Conservation (phyloP, 225 moss, liverwort and hornwort species). For the Polytrichum commune region DNA sequence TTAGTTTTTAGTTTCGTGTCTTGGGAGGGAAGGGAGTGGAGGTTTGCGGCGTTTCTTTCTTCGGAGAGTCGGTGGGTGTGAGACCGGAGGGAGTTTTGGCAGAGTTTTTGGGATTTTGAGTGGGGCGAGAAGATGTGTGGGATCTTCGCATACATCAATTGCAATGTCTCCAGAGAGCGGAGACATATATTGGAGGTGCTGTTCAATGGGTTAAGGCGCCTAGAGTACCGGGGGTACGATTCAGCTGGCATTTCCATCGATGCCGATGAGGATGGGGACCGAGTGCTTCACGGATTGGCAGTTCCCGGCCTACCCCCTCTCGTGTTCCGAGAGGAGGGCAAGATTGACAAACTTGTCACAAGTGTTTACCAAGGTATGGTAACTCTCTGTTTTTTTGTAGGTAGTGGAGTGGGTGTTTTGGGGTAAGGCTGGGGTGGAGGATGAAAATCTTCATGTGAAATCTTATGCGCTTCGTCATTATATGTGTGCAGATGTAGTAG, state of each 20-base stretch:
- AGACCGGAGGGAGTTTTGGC: constrained; percentile 2
- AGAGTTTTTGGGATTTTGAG: background rate
- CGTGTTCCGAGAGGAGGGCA: constrained; percentile 94
- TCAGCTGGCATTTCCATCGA: constrained; percentile 93
- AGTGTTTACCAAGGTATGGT: constrained; percentile 85
- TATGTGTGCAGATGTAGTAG: too few species aligned
- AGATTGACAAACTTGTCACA: constrained; percentile 96
- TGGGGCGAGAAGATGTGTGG: constrained; percentile 69
- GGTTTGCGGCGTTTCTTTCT: background rate
- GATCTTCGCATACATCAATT: constrained; percentile 91
- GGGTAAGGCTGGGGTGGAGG: too few species aligned
- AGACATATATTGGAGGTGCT: constrained; percentile 91
- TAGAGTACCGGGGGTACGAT: constrained; percentile 97
- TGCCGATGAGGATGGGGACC: constrained; percentile 37
- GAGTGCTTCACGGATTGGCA: constrained; percentile 49
- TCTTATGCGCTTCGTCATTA: too few species aligned
- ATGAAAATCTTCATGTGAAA: too few species aligned
- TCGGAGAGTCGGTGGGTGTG: constrained; percentile 5
- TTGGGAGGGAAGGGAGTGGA: background rate
- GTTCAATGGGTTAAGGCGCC: constrained; percentile 91
- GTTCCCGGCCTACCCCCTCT: constrained; percentile 52
- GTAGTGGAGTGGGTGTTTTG: background rate
- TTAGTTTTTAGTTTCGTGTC: too few species aligned
- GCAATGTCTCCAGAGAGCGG: constrained; percentile 73
- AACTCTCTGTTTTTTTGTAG: too few species aligned